Evolutionary conservation across 2,329 filamentous ascomycete species (phyloP), one percentile per base, ranked within the genome.

Genomic region (Fusarium cicatricum): DNA sequence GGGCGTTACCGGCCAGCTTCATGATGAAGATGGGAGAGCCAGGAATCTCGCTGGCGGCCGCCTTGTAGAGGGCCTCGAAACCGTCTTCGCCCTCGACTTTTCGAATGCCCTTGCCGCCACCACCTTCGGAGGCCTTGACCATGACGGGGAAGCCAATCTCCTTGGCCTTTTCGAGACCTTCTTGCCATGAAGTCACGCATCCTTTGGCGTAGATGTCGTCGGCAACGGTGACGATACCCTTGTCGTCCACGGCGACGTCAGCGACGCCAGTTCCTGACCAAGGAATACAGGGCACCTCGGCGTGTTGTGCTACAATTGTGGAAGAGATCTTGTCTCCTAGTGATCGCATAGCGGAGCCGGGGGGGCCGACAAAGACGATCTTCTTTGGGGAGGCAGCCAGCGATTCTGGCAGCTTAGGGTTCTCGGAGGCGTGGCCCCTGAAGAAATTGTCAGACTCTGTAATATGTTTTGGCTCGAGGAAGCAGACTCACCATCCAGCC

Each of bases 11-110:
- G 43, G 95, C 95, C 62, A 99, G 83, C 86, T 99, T 97, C 95
- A 99, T 99, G 80, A 99, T 96, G 85, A 99, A 99, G 78, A 99
- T 99, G 67, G 96, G 95, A 26, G 95, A 99, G 41, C 96, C 96
- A 11, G 95, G 96, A 66, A 99, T 98, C 77, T 99, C 96, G 76
- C 90, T 96, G 5, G 95, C 93, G 17, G 96, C 95, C 39, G 94
- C 95, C 77, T 96, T 95, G 84, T 98, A 99, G 39, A 98, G 82
- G 67, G 84, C 82, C 72, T 90, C 84, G 70, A 99, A 99, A 61
- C 90, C 88, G 36, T 94, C 89, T 74, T 97, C 93, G 58, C 82
- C 82, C 59, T 91, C 83, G 66, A 95, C 95, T 80, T 98, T 97
- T 74, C 96, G 92, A 74, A 99, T 99, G 84, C 95, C 95, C 83